phyloP scores from a whole-genome alignment of 129 eudicot species.

The Pseudognaphalium luteoalbum region DNA sequence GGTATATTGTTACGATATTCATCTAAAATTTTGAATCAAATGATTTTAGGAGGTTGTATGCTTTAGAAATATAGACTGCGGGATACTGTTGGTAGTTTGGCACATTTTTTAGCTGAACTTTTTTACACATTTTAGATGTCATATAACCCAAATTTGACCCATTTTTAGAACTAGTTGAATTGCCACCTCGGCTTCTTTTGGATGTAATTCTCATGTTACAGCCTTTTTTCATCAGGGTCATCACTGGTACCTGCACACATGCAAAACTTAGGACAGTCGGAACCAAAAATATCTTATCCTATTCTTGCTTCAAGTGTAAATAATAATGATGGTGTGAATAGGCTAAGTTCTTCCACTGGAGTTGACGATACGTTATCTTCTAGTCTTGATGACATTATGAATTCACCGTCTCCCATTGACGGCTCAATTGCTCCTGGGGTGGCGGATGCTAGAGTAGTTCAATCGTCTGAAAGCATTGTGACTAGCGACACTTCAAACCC shows the following conservation, averaged over 20 bases:
- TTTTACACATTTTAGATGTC: not conserved
- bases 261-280: slow-evolving; percentile 22
- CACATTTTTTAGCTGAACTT: not conserved
- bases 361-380: slow-evolving; percentile 18
- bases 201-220: not conserved
- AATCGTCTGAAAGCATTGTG: slow-evolving; percentile 47
- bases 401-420: slow-evolving; percentile 42
- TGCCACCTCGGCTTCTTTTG: not conserved
- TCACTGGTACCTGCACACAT: slow-evolving; percentile 17
- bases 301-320: slow-evolving; percentile 25
- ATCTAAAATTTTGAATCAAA: not conserved
- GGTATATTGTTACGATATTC: not conserved
- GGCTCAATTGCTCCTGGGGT: slow-evolving; percentile 35
- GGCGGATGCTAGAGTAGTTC: slow-evolving; percentile 35
- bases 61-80: not conserved
- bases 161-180: not conserved
- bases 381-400: slow-evolving; percentile 46
- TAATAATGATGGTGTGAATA: slow-evolving; percentile 37
- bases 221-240: slow-evolving; percentile 34
- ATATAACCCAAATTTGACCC: not conserved
- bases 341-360: slow-evolving; percentile 26
- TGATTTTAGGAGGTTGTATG: not conserved
- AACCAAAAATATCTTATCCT: slow-evolving; percentile 34
- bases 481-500: slow-evolving; percentile 58
- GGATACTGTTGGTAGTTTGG: not conserved